Evolutionary conservation across 2,329 filamentous ascomycete genomes (phyloP).

Genomic region (Bipolaris victoriae): DNA sequence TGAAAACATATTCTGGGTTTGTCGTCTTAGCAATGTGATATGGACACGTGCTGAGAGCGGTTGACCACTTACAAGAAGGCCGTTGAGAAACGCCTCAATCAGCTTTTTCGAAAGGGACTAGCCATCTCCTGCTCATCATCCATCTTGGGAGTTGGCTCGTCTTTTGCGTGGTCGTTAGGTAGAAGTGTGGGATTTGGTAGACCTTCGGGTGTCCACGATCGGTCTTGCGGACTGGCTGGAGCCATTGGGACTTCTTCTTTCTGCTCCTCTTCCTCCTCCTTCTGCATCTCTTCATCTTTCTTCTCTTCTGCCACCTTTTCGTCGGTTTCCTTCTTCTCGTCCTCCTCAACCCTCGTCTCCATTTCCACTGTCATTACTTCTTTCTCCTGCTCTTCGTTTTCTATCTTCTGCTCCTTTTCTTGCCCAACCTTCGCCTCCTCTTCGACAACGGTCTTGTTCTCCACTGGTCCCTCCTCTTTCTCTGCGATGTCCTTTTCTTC

Average conservation of each 20-base stretch:
- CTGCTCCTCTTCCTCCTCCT: not conserved
- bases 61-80: conserved; percentile 3
- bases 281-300: not conserved
- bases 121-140: not conserved
- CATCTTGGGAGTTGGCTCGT: not conserved
- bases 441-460: not conserved
- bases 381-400: conserved; percentile 1
- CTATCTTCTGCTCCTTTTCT: not conserved
- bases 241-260: not conserved
- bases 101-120: conserved; percentile 3
- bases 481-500: not conserved
- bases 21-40: conserved; percentile 1
- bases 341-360: not conserved
- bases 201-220: conserved; percentile 9
- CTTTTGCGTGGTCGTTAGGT: not conserved
- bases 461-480: not conserved
- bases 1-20: not conserved
- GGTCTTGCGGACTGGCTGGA: conserved; percentile 4
- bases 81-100: not conserved
- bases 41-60: not conserved
- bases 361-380: not conserved
- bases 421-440: not conserved
- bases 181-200: not conserved
- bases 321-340: not conserved
- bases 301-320: not conserved